Base-by-base conservation (phyloP, 2,329 filamentous ascomycete species). In the Mycosphaerelloides madeirae region DNA sequence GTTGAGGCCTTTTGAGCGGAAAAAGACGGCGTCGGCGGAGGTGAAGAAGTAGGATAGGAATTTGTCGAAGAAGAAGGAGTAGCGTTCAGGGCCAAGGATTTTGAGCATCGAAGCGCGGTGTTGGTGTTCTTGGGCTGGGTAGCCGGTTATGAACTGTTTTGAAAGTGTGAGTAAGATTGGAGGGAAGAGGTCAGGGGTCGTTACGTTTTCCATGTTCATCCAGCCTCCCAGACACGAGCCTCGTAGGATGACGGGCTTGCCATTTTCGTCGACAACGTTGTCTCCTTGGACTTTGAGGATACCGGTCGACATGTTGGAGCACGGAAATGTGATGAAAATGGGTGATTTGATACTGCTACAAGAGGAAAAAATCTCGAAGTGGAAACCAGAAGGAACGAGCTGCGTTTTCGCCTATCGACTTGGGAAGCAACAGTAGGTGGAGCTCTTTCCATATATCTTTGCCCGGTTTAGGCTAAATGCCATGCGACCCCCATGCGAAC, bases 91-190 rank as follows among this genome's bases (percentile, higher is more conserved):
- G 1, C 79, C 79, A 0, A 81, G 64, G 0, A 76, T 74, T 43
- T 72, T 67, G 1, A 72, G 64, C 63, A 81, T 71, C 1, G 76
- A 72, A 2, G 69, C 69, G 7, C 78, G 74, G 48, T 79, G 75
- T 48, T 80, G 70, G 16, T 68, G 68, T 56, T 82, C 79, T 39
- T 79, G 75, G 14, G 76, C 79, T 9, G 77, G 68, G 46, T 74
- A 82, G n/a, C 79, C 79, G 1, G 75, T 79, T 51, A 82, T 81
- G 67, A 81, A 81, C 59, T 80, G 74, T 25, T 78, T 78, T 44
- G 9, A 42, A 13, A 35, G 20, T 18, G 2, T 9, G 13, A 22
- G 31, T 39, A 15, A 37, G 29, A 49, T 29, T 16, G 13, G 25
- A n/a, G 7, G 13, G 3, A 18, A 14, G 13, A 19, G 16, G 29